Base-by-base conservation (phyloP, 371 early-diverging fungal genomes). In the Chytridiales sp. region DNA sequence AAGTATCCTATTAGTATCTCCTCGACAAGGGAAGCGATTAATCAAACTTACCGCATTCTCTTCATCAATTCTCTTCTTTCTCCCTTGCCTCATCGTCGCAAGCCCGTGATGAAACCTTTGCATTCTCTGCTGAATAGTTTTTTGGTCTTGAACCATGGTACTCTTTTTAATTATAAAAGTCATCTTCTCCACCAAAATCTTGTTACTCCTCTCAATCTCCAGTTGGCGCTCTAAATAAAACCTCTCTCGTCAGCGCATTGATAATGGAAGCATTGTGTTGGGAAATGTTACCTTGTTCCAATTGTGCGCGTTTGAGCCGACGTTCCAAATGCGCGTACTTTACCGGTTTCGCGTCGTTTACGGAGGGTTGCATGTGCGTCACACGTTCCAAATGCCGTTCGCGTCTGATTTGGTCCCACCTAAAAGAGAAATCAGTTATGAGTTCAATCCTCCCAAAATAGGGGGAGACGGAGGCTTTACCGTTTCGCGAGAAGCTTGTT, bases 331-430 rank as follows among this genome's bases (percentile, higher is more conserved):
- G 53, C 19, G 29, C 34, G 34, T 38, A 52, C 24, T 52, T 31
- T 4, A n/a, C 26, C 29, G 53, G 53, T 31, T 35, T 19, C 24
- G 26, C 39, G 29, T 52, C 40, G 38, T 52, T 40, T 6, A 52
- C 53, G 5, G 53, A 52, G 8, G 34, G 34, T 21, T 52, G 22
- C 8, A 52, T 36, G n/a, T 34, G 17, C 5, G 38, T 40, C 13
- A 52, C 26, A 1, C 39, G 34, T 31, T 31, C 21, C 53, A 52
- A 21, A 36, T 52, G 40, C 38, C 39, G 34, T 52, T 52, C 40
- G 22, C 53, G 53, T 35, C 38, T 52, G 24, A 52, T 52, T 24
- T 52, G 38, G 38, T 52, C 53, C 53, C 53, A 52, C 24, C 53
- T 52, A 19, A 13, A 29, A 22, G 15, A 26, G 21, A 17, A 50